phyloP scores from a whole-genome alignment of 225 moss, liverwort and hornwort species.

The Pleurozium schreberi region DNA sequence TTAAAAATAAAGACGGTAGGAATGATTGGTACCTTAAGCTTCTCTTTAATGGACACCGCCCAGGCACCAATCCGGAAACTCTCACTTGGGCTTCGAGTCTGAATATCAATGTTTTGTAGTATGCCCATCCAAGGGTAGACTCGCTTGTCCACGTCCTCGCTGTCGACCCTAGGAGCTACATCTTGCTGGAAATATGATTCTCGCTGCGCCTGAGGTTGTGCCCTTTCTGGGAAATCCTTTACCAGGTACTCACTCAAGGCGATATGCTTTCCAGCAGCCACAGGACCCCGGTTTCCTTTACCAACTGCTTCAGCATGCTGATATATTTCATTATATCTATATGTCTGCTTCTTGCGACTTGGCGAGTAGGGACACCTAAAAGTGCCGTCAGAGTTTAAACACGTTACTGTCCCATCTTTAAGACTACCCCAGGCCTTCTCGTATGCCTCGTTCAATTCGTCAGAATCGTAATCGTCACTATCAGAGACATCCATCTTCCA shows the following conservation, averaged over 20 bases:
- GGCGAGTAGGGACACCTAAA: slow-evolving; percentile 75
- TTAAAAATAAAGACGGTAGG: neutral
- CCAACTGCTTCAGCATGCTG: slow-evolving; percentile 62
- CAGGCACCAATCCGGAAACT: slow-evolving; percentile 26
- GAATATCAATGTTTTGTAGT: slow-evolving; percentile 51
- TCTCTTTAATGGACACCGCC: slow-evolving; percentile 31
- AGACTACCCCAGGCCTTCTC: slow-evolving; percentile 13
- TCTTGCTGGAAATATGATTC: slow-evolving; percentile 20
- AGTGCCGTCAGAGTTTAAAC: slow-evolving; percentile 52
- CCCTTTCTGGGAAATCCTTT: slow-evolving; percentile 4
- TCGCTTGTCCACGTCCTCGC: slow-evolving; percentile 19
- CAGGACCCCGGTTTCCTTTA: slow-evolving; percentile 44
- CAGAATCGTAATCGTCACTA: slow-evolving; percentile 21
- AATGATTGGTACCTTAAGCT: slow-evolving; percentile 23
- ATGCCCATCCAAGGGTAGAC: slow-evolving; percentile 70
- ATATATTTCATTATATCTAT: slow-evolving; percentile 49
- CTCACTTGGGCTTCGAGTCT: neutral
- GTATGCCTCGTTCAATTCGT: slow-evolving; percentile 29
- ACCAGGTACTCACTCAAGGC: slow-evolving; percentile 51
- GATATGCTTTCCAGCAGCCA: slow-evolving; percentile 50
- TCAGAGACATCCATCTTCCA: slow-evolving; percentile 28
- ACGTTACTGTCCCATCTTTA: slow-evolving; percentile 4
- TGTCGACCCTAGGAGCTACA: slow-evolving; percentile 36
- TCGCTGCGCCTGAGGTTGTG: slow-evolving; percentile 37
- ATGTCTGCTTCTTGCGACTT: slow-evolving; percentile 60